Conservation (phyloP, 495 filamentous ascomycete species). For the Podospora pseudoanserina region DNA sequence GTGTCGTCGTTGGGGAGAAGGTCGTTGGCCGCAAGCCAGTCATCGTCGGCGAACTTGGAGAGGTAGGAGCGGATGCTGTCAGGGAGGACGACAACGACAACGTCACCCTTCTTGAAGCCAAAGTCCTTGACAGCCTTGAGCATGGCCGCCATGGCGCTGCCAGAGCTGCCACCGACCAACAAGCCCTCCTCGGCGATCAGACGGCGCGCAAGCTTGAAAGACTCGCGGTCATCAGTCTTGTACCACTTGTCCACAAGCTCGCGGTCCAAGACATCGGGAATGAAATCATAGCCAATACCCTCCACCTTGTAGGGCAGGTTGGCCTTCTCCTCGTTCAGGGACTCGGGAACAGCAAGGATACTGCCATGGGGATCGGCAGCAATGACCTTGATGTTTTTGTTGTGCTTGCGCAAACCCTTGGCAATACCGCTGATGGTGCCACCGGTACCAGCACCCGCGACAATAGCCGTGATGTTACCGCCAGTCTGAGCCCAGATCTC, state of each 20-base stretch:
- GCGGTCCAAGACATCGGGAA: slow-evolving; percentile 87
- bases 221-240: slow-evolving; percentile 91
- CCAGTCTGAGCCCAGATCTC: slow-evolving; percentile 92
- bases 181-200: slow-evolving; percentile 94
- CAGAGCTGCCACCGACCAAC: slow-evolving; percentile 90
- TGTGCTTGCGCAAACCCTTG: slow-evolving; percentile 82
- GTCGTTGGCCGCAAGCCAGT: slow-evolving; percentile 94
- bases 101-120: slow-evolving; percentile 67
- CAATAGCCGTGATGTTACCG: slow-evolving; percentile 78
- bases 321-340: slow-evolving; percentile 70
- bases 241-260: slow-evolving; percentile 88
- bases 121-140: slow-evolving; percentile 74
- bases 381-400: slow-evolving; percentile 74
- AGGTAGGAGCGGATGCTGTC: slow-evolving; percentile 97
- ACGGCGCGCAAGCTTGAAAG: slow-evolving; percentile 81
- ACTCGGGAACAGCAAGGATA: slow-evolving; percentile 74
- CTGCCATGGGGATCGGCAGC: slow-evolving; percentile 90
- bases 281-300: slow-evolving; percentile 98
- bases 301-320: slow-evolving; percentile 95
- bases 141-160: slow-evolving; percentile 85
- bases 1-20: slow-evolving; percentile 56
- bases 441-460: slow-evolving; percentile 92
- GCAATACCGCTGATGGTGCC: slow-evolving; percentile 92
- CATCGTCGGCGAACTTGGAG: slow-evolving; percentile 98
- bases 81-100: slow-evolving; percentile 85